Conservation (phyloP, 192 early-diverging fungal genomes). For the Chytriomyces hyalinus region DNA sequence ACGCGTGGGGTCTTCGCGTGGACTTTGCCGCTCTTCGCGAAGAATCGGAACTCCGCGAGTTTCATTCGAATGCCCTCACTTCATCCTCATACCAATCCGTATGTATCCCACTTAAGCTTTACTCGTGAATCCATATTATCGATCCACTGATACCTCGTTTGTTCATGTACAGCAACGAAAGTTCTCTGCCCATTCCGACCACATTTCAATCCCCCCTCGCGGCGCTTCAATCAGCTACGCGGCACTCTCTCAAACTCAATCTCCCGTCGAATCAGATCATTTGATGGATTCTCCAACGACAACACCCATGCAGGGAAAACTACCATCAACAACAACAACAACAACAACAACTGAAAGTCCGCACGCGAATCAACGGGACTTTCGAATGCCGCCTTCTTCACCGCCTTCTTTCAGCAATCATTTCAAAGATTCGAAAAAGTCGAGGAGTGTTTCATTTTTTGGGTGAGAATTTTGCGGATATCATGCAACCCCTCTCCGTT, state of each 20-base stretch:
- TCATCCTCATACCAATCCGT: too few species aligned
- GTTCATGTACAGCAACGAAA: constrained; percentile 25
- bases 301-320: background rate
- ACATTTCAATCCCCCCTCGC: constrained; percentile 14
- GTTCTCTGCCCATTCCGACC: background rate
- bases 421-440: background rate
- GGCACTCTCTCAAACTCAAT: constrained; percentile 1
- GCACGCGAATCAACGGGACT: too few species aligned
- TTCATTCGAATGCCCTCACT: constrained; percentile 33
- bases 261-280: constrained; percentile 11
- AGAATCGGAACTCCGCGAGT: constrained; percentile 23
- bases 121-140: background rate
- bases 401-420: background rate
- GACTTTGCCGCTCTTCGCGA: constrained; percentile 31
- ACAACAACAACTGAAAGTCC: too few species aligned
- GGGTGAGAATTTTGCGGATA: background rate
- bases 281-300: constrained; percentile 6
- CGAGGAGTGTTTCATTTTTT: constrained; percentile 26
- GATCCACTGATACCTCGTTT: too few species aligned
- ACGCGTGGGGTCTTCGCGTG: constrained; percentile 82
- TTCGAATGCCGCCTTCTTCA: too few species aligned
- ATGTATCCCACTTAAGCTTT: background rate
- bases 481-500: background rate
- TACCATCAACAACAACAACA: background rate
- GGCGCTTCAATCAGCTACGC: background rate